Base-by-base conservation (phyloP, 371 early-diverging fungal species). In the Saksenaea oblongispora region DNA sequence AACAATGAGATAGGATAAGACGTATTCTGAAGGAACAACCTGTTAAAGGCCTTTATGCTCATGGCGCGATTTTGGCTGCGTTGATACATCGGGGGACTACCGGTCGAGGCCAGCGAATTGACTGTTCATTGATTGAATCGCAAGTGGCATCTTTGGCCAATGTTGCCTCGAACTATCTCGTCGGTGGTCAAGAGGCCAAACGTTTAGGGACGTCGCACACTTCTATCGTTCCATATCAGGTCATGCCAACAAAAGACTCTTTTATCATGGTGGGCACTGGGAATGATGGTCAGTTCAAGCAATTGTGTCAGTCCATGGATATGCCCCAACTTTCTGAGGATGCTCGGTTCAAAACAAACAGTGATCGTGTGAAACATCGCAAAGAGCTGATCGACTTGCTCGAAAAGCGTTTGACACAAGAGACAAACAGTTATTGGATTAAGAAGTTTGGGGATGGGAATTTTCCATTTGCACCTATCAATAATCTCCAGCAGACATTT, bases 191-290 rank as follows among this genome's bases (percentile, higher is more conserved):
- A 60, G 94, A 95, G 71, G 94, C 91, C 0, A 76, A 77, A 59
- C 85, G 97, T 17, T 89, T 89, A 90, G 97, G 96, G 10, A 94
- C 95, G 2, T 78, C 87, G 1, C 97, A 97, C 69, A 85, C 93
- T 1, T 90, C 94, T 1, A 95, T 97, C 54, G 97, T 94, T 1
- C 97, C 97, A 22, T 97, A 97, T 71, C 92, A 95, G 65, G 91
- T 87, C 7, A 88, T 95, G 36, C 82, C 85, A 1, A 95, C 94
- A n/a, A 81, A 75, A n/a, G 91, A 95, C 71, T 89, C 90, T 0
- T 82, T 85, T 73, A 87, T 97, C 34, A 90, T 95, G 79, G 79
- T 97, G 36, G 97, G 96, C 1, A 91, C 93, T 0, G 97, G 95
- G 2, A 95, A 94, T 71, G 93, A 96, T 64, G 72, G 79, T 4